Percentiles rank a stretch among this genome's conserved stretches.
These are phyloP conservation scores for Phaeosphaeriaceae sp. DNA, from an alignment of 2,329 filamentous ascomycete species.

Conservation along the genomic window DNA sequence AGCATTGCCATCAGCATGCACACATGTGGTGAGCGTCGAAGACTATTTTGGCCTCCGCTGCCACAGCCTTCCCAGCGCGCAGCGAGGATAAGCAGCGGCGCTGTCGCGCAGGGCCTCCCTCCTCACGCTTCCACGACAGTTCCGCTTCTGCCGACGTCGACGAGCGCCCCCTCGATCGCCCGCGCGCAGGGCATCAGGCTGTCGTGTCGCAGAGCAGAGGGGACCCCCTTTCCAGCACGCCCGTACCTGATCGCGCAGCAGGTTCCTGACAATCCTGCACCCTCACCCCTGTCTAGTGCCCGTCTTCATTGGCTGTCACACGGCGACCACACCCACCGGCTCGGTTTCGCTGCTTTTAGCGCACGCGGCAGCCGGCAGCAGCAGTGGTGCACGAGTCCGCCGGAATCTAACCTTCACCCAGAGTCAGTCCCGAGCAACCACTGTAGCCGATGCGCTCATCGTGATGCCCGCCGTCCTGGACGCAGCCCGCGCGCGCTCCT, in stretches of 20 bases:
- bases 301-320: conserved; percentile 22
- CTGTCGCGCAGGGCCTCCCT: background rate
- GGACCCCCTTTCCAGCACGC: conserved; percentile 27
- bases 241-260: conserved; percentile 31
- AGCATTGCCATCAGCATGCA: too few relatives aligned
- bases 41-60: conserved; percentile 21
- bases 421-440: conserved; percentile 26
- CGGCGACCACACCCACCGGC: conserved; percentile 31
- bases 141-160: background rate
- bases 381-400: conserved; percentile 28
- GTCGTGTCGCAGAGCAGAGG: conserved; percentile 5
- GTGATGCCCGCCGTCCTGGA: conserved; percentile 14
- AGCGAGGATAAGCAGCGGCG: background rate
- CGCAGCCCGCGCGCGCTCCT: conserved; percentile 6
- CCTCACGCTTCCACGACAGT: background rate
- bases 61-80: background rate
- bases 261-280: conserved; percentile 40
- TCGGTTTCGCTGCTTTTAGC: conserved; percentile 42
- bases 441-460: conserved; percentile 22
- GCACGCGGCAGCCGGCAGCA: conserved; percentile 38
- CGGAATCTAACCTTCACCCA: conserved; percentile 17
- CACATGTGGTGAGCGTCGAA: conserved; percentile 30
- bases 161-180: background rate
- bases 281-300: conserved; percentile 31
- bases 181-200: conserved; percentile 6